Evolutionary conservation across 768 basidiomycete species (phyloP), one percentile per base, ranked within the genome.

Genomic region (Lentinula lateritia): DNA sequence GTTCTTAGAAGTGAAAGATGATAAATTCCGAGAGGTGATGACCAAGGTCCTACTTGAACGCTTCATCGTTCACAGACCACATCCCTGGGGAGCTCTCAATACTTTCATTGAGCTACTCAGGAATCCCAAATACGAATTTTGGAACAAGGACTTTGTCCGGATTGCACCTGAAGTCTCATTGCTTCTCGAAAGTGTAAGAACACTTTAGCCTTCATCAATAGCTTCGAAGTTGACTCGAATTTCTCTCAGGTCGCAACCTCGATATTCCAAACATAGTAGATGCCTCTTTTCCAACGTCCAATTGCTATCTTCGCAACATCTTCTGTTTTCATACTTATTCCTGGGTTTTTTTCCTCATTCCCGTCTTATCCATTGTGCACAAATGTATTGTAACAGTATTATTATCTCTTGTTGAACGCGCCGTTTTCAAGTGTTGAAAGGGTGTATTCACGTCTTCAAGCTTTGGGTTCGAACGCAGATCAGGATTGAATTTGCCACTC

Each of bases 81-180:
- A 98, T 68, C 95, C 97, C 32, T 98, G 95, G 94, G 95, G 96
- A 61, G 87, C 94, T 32, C 75, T 96, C 66, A 88, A 93, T 66
- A 93, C 94, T 5, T 96, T 97, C 75, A 94, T 96, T 68, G 93
- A 96, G 74, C 76, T 97, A 64, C 86, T 98, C 56, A 88, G 92
- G 64, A 95, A 95, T 73, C 84, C 86, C 60, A 92, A 89, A 75
- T 94, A 93, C 68, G 90, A 92, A 61, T 94, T 94, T 79, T 93
- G 92, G 90, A 89, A 79, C 81, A 92, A 90, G 71, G 87, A 89
- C 63, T 94, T 93, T 69, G 83, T 92, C 67, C 88, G 86, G 66
- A 84, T 92, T 69, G 89, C 89, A 60, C 92, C 92, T 43, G 92
- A 94, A 73, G 92, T 94, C 66, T 88, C 90, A 42, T 73, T 91